Evolutionary conservation across 495 filamentous ascomycete genomes (phyloP).

Genomic region (Collariella sp.): DNA sequence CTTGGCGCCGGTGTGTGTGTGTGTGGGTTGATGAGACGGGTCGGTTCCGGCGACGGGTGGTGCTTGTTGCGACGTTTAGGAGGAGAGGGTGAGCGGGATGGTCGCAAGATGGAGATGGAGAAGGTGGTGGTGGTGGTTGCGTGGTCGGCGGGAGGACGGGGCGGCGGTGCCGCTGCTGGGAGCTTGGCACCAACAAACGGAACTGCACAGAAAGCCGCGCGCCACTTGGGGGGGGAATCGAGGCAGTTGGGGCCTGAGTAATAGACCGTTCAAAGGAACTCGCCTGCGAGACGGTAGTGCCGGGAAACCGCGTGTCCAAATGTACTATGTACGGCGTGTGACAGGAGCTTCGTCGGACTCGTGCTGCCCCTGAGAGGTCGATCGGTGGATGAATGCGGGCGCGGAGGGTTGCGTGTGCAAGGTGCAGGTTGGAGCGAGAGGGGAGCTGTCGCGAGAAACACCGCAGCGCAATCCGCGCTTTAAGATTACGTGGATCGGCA

Average conservation of each 20-base stretch:
- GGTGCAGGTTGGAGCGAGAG: no score
- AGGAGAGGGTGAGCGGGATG: constrained; percentile 1
- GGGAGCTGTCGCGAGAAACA: neutral
- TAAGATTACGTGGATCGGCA: constrained; percentile 5
- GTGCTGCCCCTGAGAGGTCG: no score
- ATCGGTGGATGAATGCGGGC: no score
- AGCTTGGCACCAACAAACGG: constrained; percentile 1
- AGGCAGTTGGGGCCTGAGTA: neutral
- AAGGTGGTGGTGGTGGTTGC: no score
- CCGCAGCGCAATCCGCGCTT: neutral
- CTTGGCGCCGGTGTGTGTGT: constrained; percentile 31
- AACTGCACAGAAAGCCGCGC: neutral
- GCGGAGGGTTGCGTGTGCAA: no score
- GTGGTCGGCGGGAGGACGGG: constrained; percentile 2
- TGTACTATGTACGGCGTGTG: neutral
- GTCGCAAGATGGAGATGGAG: constrained; percentile 7
- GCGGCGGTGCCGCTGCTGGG: constrained; percentile 2
- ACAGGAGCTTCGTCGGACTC: no score
- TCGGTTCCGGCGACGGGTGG: constrained; percentile 5
- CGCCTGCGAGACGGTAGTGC: neutral
- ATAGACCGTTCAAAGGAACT: neutral
- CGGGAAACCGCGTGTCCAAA: neutral
- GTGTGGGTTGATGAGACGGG: neutral
- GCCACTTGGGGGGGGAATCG: neutral
- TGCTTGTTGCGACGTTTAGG: neutral